A percentile compares a stretch with the other conserved stretches of the same genome.
Evolutionary conservation across 257 asterid genomes (phyloP).

Genomic region (Misopates orontium): DNA sequence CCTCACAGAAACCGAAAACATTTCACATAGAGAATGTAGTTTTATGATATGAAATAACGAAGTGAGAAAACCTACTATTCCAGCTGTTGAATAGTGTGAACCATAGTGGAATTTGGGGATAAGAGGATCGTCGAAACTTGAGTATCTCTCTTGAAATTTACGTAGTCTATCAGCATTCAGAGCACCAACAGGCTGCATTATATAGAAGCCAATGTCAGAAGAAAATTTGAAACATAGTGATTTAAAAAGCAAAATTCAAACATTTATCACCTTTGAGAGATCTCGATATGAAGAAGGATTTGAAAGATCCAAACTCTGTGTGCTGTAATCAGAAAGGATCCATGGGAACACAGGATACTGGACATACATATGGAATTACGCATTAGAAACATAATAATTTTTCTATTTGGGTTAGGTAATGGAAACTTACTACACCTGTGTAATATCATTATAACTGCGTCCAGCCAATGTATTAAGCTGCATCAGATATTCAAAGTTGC

Average conservation of each 20-base stretch:
- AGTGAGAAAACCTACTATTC: conserved; percentile 65
- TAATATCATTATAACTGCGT: conserved; percentile 92
- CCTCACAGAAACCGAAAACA: neutral
- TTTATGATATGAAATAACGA: neutral
- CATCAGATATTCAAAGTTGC: conserved; percentile 98
- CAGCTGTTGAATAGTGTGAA: conserved; percentile 98
- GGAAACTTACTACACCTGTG: conserved; percentile 58
- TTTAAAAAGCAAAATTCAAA: conserved; percentile 24
- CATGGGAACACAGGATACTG: conserved; percentile 99
- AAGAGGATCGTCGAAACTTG: conserved; percentile 91
- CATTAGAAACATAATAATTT: conserved; percentile 20
- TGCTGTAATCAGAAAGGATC: conserved; percentile 90
- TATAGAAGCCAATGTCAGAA: conserved; percentile 26
- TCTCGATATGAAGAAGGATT: conserved; percentile 88
- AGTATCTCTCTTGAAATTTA: conserved; percentile 93
- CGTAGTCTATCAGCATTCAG: conserved; percentile 74
- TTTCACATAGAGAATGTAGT: neutral
- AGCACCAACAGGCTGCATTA: conserved; percentile 94
- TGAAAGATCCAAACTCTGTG: conserved; percentile 72
- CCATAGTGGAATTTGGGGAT: conserved; percentile 98
- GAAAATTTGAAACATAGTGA: conserved; percentile 20
- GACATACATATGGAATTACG: conserved; percentile 33
- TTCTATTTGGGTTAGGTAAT: conserved; percentile 17
- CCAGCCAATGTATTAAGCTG: conserved; percentile 99
- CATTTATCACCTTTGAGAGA: conserved; percentile 77